These are phyloP conservation scores for Colletotrichum sublineola DNA, from an alignment of 2,329 filamentous ascomycete genomes.

Conservation along the genomic window DNA sequence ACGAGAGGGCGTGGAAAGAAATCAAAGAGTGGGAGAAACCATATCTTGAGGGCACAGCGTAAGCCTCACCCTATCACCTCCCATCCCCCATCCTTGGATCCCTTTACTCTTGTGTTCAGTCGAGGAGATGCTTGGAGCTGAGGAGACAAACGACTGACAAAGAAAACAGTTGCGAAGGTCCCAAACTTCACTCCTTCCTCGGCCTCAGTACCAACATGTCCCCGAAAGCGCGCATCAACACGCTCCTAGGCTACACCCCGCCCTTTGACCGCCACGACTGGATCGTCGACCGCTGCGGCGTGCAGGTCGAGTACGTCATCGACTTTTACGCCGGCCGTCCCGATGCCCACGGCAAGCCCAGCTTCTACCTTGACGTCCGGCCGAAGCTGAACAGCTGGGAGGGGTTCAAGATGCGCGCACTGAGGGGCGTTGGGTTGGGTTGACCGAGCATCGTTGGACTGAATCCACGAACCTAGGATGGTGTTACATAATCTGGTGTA, in stretches of 20 bases:
- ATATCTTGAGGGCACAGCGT: constrained; percentile 70
- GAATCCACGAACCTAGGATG: neutral
- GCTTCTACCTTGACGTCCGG: constrained; percentile 77
- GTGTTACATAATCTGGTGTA: neutral
- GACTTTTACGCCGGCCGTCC: constrained; percentile 90
- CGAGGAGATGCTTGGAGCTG: neutral
- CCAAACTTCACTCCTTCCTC: constrained; percentile 85
- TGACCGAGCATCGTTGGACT: constrained; percentile 47
- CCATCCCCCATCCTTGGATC: constrained; percentile 10
- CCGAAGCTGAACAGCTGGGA: constrained; percentile 78
- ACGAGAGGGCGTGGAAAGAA: constrained; percentile 94
- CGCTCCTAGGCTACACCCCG: constrained; percentile 85
- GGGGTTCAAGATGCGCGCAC: constrained; percentile 75
- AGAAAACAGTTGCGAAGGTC: constrained; percentile 72
- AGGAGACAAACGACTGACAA: neutral
- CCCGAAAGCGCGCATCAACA: constrained; percentile 86
- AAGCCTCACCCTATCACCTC: constrained; percentile 45
- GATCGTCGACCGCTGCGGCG: constrained; percentile 93
- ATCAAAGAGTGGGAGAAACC: constrained; percentile 90
- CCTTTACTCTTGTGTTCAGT: neutral
- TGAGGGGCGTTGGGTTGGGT: constrained; percentile 63
- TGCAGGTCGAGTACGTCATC: constrained; percentile 92
- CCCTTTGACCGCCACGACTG: constrained; percentile 98
- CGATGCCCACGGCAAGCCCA: constrained; percentile 58
- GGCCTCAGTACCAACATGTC: constrained; percentile 79